Evolutionary conservation across 2,329 filamentous ascomycete genomes (phyloP).

Genomic region (Colletotrichum siamense): DNA sequence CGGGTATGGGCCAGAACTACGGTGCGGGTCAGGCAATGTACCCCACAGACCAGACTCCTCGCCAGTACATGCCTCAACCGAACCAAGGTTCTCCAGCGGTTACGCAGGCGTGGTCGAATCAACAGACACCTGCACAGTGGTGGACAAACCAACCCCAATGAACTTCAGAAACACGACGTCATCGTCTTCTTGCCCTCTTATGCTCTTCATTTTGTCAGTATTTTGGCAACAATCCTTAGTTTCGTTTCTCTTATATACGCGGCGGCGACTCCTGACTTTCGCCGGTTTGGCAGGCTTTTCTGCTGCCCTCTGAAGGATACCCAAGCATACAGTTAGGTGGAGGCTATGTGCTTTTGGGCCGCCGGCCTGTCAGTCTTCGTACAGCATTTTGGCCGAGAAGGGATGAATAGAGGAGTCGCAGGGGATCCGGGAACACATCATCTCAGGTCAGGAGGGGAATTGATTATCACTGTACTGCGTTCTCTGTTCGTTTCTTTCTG

Average conservation of each 20-base stretch:
- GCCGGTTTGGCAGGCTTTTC: constrained; percentile 10
- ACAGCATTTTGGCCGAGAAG: constrained; percentile 35
- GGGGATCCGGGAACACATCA: constrained; percentile 17
- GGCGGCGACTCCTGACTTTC: constrained; percentile 16
- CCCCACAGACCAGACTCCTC: constrained; percentile 65
- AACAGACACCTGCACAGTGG: constrained; percentile 66
- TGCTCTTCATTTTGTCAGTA: neutral
- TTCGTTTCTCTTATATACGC: constrained; percentile 21
- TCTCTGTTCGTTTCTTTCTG: constrained; percentile 6
- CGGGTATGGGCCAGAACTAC: constrained; percentile 64
- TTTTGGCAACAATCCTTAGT: constrained; percentile 6
- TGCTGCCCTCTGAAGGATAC: constrained; percentile 33
- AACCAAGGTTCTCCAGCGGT: constrained; percentile 55
- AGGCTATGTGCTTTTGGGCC: constrained; percentile 40
- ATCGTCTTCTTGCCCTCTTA: neutral
- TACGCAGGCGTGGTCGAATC: constrained; percentile 60
- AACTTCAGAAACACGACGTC: neutral
- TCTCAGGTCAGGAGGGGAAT: neutral
- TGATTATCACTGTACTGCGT: constrained; percentile 8
- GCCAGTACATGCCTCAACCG: constrained; percentile 72
- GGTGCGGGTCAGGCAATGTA: constrained; percentile 64
- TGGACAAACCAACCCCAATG: constrained; percentile 56
- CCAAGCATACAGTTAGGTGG: constrained; percentile 38
- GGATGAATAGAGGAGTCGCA: constrained; percentile 45
- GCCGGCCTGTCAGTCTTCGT: constrained; percentile 33